Percentiles rank a stretch among this genome's conserved stretches.
These are phyloP conservation scores for Ceratobasidium sp. DNA, from an alignment of 1,284 basidiomycete genomes.

Conservation along the genomic window DNA sequence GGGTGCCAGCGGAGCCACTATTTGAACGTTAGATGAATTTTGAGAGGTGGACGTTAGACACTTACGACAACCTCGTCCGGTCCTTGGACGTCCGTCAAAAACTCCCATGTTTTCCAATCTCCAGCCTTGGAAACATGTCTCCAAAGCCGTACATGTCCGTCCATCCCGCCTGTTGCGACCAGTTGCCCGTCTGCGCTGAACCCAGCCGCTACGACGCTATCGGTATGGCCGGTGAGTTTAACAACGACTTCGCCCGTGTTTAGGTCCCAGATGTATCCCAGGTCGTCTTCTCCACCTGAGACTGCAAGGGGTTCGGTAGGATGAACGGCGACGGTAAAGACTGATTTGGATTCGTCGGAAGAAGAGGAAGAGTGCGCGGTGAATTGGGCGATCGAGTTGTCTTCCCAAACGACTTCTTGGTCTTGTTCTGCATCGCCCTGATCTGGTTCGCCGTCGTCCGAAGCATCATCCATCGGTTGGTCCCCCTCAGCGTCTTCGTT, in stretches of 20 bases:
- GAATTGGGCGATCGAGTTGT: slow-evolving; percentile 79
- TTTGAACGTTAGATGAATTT: slow-evolving; percentile 36
- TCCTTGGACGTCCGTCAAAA: slow-evolving; percentile 91
- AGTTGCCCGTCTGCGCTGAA: slow-evolving; percentile 93
- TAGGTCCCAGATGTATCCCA: slow-evolving; percentile 94
- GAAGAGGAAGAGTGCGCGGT: slow-evolving; percentile 64
- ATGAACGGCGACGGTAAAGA: slow-evolving; percentile 90
- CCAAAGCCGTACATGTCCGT: slow-evolving; percentile 95
- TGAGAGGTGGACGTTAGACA: slow-evolving; percentile 46
- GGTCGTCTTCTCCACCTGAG: slow-evolving; percentile 96
- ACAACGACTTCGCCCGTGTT: slow-evolving; percentile 85
- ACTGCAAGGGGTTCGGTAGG: slow-evolving; percentile 88
- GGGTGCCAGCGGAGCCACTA: slow-evolving; percentile 99
- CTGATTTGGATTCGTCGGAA: slow-evolving; percentile 63
- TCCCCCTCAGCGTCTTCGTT: slow-evolving; percentile 79
- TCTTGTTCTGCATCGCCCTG: slow-evolving; percentile 57
- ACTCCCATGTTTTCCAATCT: slow-evolving; percentile 85
- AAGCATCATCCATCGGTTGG: slow-evolving; percentile 80
- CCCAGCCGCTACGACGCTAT: slow-evolving; percentile 86
- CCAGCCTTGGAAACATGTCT: slow-evolving; percentile 80
- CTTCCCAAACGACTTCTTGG: slow-evolving; percentile 66
- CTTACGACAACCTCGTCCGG: slow-evolving; percentile 95
- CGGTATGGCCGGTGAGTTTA: slow-evolving; percentile 91
- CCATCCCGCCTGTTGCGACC: slow-evolving; percentile 97
- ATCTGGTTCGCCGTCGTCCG: slow-evolving; percentile 64